These are phyloP conservation scores for Leishmania turanica DNA, from an alignment of 208 protist species.

Conservation along the genomic window DNA sequence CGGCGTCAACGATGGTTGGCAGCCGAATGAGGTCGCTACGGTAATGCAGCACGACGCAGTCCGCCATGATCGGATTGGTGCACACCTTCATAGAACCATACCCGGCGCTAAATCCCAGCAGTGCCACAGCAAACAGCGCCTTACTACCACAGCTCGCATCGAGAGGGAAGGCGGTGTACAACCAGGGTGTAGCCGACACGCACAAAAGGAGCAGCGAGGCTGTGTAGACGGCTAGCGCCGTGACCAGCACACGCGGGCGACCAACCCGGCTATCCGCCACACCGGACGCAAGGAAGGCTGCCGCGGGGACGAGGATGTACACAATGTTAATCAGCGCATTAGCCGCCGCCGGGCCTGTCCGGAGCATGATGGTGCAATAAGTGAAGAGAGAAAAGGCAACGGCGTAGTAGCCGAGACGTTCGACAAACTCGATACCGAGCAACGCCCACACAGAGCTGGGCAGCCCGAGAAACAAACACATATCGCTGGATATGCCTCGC, in stretches of 20 bases:
- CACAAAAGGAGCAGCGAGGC: slow-evolving; percentile 38
- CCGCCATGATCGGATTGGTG: slow-evolving; percentile 74
- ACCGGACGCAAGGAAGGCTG: slow-evolving; percentile 54
- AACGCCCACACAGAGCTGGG: slow-evolving; percentile 44
- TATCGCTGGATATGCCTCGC: neutral
- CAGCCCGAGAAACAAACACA: slow-evolving; percentile 36
- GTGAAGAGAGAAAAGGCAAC: slow-evolving; percentile 71
- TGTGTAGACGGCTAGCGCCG: slow-evolving; percentile 36
- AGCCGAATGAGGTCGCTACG: slow-evolving; percentile 1
- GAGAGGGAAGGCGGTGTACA: slow-evolving; percentile 50
- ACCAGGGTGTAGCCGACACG: slow-evolving; percentile 44
- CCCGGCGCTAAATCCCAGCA: slow-evolving; percentile 40
- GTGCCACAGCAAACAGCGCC: slow-evolving; percentile 33
- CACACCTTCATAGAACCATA: slow-evolving; percentile 81
- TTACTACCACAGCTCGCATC: slow-evolving; percentile 13
- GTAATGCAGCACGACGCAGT: slow-evolving; percentile 46
- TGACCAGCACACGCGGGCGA: slow-evolving; percentile 36
- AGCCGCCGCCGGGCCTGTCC: slow-evolving; percentile 25
- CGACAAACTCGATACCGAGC: slow-evolving; percentile 60
- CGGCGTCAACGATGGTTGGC: neutral
- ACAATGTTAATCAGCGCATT: slow-evolving; percentile 59
- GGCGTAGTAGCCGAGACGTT: slow-evolving; percentile 70
- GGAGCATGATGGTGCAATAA: slow-evolving; percentile 63
- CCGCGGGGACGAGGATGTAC: slow-evolving; percentile 53
- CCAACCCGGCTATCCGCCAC: slow-evolving; percentile 56